phyloP scores from a whole-genome alignment of 768 basidiomycete species.

The Agrocybe praecox region DNA sequence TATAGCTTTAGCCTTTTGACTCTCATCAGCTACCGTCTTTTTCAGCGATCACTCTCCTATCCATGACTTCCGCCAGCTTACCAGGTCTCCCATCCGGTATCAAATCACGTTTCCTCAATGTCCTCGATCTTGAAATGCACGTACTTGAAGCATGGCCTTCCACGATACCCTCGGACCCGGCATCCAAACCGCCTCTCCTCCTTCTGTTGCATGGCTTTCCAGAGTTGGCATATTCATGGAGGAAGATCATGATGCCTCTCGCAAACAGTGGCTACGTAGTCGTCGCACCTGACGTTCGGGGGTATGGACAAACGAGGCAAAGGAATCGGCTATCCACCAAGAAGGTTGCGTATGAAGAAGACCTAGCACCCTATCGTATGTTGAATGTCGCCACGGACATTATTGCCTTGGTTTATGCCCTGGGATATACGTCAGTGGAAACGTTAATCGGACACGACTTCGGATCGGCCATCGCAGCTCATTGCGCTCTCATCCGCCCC shows the following conservation, averaged over 20 bases:
- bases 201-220: conserved; percentile 70
- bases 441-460: conserved; percentile 66
- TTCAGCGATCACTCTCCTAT: not conserved
- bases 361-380: conserved; percentile 50
- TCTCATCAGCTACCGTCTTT: no score
- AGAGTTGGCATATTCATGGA: conserved; percentile 68
- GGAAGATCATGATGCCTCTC: conserved; percentile 56
- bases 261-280: conserved; percentile 55
- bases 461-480: conserved; percentile 55
- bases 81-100: conserved; percentile 30
- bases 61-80: not conserved
- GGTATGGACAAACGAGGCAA: conserved; percentile 47
- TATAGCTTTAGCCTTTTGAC: not conserved
- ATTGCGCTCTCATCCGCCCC: conserved; percentile 55
- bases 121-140: conserved; percentile 54
- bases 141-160: conserved; percentile 48
- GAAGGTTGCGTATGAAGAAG: conserved; percentile 45
- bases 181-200: conserved; percentile 42
- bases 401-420: conserved; percentile 49
- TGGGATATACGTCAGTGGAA: conserved; percentile 48
- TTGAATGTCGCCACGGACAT: conserved; percentile 56
- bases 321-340: conserved; percentile 1
- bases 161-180: conserved; percentile 1
- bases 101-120: conserved; percentile 38
- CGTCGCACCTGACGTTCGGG: conserved; percentile 64